Evolutionary conservation across 2,329 filamentous ascomycete genomes (phyloP).

Genomic region (Coniochaeta hoffmannii): DNA sequence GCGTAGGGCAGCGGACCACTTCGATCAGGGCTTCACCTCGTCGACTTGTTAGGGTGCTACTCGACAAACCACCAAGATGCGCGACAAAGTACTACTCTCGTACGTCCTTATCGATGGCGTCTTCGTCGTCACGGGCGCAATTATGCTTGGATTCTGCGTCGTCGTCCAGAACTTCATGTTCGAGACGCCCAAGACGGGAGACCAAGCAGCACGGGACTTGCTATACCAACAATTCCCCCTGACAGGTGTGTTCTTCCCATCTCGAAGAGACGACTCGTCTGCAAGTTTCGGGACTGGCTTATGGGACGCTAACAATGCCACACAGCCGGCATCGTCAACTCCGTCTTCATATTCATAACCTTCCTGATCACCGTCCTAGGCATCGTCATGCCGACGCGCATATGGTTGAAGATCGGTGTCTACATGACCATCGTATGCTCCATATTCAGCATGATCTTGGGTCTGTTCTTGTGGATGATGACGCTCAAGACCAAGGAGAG

Average conservation of each 20-base stretch:
- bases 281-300: not conserved
- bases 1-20: not conserved
- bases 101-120: constrained; percentile 40
- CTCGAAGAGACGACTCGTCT: not conserved
- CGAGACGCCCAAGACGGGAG: constrained; percentile 34
- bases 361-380: constrained; percentile 65
- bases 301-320: not conserved
- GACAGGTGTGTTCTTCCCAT: constrained; percentile 25
- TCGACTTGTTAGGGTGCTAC: constrained; percentile 14
- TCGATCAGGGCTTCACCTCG: constrained; percentile 4
- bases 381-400: constrained; percentile 58
- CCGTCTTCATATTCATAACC: constrained; percentile 61
- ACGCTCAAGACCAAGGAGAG: constrained; percentile 61
- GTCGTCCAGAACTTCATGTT: constrained; percentile 40
- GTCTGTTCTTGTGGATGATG: constrained; percentile 63
- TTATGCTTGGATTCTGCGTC: constrained; percentile 49
- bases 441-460: constrained; percentile 58
- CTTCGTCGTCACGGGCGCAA: constrained; percentile 45
- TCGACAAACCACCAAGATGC: constrained; percentile 31
- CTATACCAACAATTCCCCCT: constrained; percentile 48
- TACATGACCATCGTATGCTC: constrained; percentile 56
- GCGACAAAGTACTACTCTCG: constrained; percentile 45
- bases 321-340: constrained; percentile 64
- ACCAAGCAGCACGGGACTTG: constrained; percentile 41
- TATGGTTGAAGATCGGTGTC: constrained; percentile 63